These are phyloP conservation scores for Tephrocybe sp. DNA, from an alignment of 768 basidiomycete species.

Conservation along the genomic window DNA sequence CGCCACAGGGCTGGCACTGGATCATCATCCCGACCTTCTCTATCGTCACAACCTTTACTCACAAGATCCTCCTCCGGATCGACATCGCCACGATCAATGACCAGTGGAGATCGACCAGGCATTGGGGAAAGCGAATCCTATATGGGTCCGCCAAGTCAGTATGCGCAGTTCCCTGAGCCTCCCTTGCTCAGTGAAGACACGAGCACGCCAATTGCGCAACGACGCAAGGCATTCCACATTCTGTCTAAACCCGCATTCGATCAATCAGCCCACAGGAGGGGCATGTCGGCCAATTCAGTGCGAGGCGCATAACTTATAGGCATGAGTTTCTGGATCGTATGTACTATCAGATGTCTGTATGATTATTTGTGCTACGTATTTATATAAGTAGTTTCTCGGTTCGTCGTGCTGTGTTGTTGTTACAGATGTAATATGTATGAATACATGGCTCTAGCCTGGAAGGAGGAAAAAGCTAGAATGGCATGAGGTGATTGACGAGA, in stretches of 20 bases:
- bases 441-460: constrained; percentile 8
- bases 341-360: constrained; percentile 22
- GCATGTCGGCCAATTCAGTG: constrained; percentile 51
- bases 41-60: constrained; percentile 44
- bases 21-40: constrained; percentile 48
- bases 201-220: constrained; percentile 54
- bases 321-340: constrained; percentile 25
- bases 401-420: constrained; percentile 19
- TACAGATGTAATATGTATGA: constrained; percentile 20
- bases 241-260: constrained; percentile 55
- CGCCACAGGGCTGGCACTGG: constrained; percentile 70
- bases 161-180: constrained; percentile 72
- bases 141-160: constrained; percentile 68
- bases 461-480: constrained; percentile 9
- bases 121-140: constrained; percentile 51
- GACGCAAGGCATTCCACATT: constrained; percentile 70
- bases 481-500: neutral
- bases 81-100: constrained; percentile 41
- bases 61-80: constrained; percentile 61
- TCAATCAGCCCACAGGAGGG: constrained; percentile 48
- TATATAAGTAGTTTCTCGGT: constrained; percentile 9
- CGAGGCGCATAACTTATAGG: constrained; percentile 39
- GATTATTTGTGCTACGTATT: constrained; percentile 15
- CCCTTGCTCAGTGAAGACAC: constrained; percentile 46
- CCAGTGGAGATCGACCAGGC: constrained; percentile 34